Evolutionary conservation across 306 rosid genomes (phyloP).

Genomic region (Pyrus betulifolia): DNA sequence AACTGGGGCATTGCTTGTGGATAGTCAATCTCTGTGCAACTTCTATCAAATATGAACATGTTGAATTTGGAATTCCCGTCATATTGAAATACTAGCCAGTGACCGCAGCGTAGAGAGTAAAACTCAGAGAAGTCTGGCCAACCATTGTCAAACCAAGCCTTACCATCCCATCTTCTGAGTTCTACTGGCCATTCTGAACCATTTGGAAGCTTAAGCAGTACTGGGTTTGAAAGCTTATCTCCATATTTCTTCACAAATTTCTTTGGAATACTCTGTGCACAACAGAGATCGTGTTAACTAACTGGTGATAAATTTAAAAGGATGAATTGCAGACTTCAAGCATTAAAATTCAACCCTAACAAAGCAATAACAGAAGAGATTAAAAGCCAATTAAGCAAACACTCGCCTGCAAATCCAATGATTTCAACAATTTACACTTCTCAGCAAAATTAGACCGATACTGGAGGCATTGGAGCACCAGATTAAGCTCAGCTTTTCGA

Average conservation of each 20-base stretch:
- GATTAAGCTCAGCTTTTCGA: conserved; percentile 68
- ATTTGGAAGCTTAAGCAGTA: not conserved
- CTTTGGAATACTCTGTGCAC: not conserved
- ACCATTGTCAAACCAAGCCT: conserved; percentile 4
- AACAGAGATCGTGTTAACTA: not conserved
- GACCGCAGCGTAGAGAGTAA: not conserved
- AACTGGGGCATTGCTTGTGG: conserved; percentile 1
- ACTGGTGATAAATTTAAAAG: not conserved
- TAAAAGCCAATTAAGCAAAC: not conserved
- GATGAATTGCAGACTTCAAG: too few species aligned
- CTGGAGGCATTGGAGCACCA: conserved; percentile 24
- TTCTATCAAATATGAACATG: conserved; percentile 13
- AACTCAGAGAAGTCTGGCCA: conserved; percentile 8
- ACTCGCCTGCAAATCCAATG: conserved; percentile 86
- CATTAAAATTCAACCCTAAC: too few species aligned
- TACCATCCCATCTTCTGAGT: not conserved
- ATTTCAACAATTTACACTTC: conserved; percentile 49
- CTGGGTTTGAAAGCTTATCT: not conserved
- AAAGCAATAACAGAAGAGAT: not conserved
- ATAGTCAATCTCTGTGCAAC: conserved; percentile 15
- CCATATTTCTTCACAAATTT: not conserved
- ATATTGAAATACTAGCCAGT: not conserved
- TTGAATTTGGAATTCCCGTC: conserved; percentile 4
- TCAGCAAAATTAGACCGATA: conserved; percentile 43
- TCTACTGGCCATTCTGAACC: conserved; percentile 6